Base-by-base conservation (phyloP, 805 yeast genomes). In the Saccharomycopsis synnaedendra region DNA sequence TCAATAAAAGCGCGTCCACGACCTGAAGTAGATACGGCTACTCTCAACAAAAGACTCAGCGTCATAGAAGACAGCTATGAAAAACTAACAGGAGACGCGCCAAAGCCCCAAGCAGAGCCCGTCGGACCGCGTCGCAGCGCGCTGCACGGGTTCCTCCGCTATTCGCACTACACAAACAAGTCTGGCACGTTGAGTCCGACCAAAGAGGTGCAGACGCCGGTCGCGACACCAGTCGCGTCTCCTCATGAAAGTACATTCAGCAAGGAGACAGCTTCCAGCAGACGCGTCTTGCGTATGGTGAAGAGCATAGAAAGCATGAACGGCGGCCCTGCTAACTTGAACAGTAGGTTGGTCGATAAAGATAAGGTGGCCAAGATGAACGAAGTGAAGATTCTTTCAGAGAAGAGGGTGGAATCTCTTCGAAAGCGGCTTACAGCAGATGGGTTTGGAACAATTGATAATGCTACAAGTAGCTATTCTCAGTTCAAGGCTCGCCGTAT, bases 271-370 rank as follows among this genome's bases (percentile, higher is more conserved):
- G 28, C 41, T 10, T 29, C 32, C 11, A 28, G 37, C 5, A 46
- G 44, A 40, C 42, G 36, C 34, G 53, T 50, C 19, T 33, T 50
- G 7, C 36, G 43, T 4, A 50, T 50, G 43, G 53, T 50, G 9
- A 46, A 44, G 32, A 50, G 53, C 35, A 50, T 50, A 19, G 53
- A 50, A 39, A 50, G 51, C 32, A 50, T 50, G 53, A 47, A 50
- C 30, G 44, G 39, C 6, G 34, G 9, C 29, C 28, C 47, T 8
- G 37, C 38, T 9, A 39, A 32, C 39, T 28, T n/a, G 35, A 48
- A 35, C 33, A 43, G 31, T 37, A 49, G 46, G 32, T 32, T 50
- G 8, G 53, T 50, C 19, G 53, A 50, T 30, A 50, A 47, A 34
- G 53, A 50, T n/a, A 50, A 50, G 35, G 40, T 50, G 7, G 53